Base-by-base conservation (phyloP, 305 asterid genomes). In the Salvia sclarea region DNA sequence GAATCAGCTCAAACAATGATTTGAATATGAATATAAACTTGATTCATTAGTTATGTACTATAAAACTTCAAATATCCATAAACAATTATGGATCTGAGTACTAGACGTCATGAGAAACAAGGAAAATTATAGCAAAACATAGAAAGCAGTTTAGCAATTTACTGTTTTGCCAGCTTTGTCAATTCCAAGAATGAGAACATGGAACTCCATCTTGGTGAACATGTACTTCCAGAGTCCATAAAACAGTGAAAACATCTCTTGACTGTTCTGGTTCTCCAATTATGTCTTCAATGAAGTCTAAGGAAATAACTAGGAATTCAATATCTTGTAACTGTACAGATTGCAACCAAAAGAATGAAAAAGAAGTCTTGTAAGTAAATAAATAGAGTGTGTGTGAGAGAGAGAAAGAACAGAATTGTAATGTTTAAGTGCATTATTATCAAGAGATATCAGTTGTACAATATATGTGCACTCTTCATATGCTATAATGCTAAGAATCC, bases 111-210 rank as follows among this genome's bases (percentile, higher is more conserved):
- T 48, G 22, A 38, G 43, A 64, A 64, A 58, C 62, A 72, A 61
- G 30, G 24, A 43, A 69, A 10, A 58, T 38, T 45, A 58, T 31
- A 61, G 65, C 35, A 71, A 50, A 43, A 65, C 24, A 54, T 1
- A 45, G 43, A 54, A 25, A 31, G 52, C 54, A 54, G 52, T 37
- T 70, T 35, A 76, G 70, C 18, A 73, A 58, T 66, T 59, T 89
- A 94, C 99, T 47, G 99, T 94, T 86, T 93, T 92, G 24, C 98
- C 98, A 64, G 97, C 90, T 82, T 92, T 88, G 82, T 90, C 98
- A 20, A 90, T 90, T 66, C 98, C 98, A 14, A 94, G 96, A 79
- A 91, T 91, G 77, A 94, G 98, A 83, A 94, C 89, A 80, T 85
- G 98, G 68, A 91, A 87, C 86, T 94, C 97, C 63, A 84, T 84